Base-by-base conservation (phyloP, 2,329 filamentous ascomycete species). In the Rutstroemia sp. region DNA sequence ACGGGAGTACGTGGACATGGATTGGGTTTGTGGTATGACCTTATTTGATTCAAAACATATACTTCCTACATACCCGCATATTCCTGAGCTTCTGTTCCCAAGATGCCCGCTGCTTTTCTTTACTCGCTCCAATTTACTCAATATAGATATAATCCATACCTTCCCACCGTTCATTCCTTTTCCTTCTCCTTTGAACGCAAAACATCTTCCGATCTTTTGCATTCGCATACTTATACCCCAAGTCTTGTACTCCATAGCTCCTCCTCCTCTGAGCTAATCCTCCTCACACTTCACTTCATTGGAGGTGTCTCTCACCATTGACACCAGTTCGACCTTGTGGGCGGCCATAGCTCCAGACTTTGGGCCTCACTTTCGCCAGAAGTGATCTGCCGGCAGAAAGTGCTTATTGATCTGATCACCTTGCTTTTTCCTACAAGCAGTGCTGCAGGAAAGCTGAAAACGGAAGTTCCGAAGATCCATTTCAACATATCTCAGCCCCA, bases 301-400 rank as follows among this genome's bases (percentile, higher is more conserved):
- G 16, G 5, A 49, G 23, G 27, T 51, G 53, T 51, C 47, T 55
- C 53, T 51, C 38, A n/a, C 34, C 38, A 25, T 47, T 44, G 53
- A 51, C 53, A 27, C 27, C 47, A 42, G 30, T 19, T 45, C 42
- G 47, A 56, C 16, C 46, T 57, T 62, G 18, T 18, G 58, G 61
- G 60, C 57, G 62, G 59, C 62, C 61, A 62, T 60, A 64, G 58
- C 62, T 64, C 58, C 60, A 49, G 42, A 46, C 49, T 62, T 34
- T 54, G 41, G 41, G 18, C 10, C 38, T 42, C 56, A 41, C 52
- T 53, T 49, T 56, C 47, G 58, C 60, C 18, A 44, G 3, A 23
- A 44, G 18, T 44, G 41, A 44, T 44, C 21, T 44, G 2, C 41
- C 18, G 41, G 18, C 41, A 18, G 41, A 21, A 21, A 23, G 30